Conservation (phyloP, 2,329 filamentous ascomycete genomes). For the Penicillium sp. region DNA sequence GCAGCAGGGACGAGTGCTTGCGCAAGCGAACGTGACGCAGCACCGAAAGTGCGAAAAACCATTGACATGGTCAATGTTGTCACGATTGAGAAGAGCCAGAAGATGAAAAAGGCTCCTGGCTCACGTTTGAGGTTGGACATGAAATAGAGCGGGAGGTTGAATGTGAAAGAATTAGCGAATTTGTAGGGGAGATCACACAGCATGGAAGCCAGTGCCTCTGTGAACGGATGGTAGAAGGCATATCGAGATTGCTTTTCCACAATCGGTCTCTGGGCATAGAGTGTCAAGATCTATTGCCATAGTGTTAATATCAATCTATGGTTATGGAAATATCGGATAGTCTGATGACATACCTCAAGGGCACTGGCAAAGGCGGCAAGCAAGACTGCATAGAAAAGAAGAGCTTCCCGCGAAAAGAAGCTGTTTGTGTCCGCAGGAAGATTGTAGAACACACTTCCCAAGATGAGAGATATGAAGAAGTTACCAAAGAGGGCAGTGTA, state of each 20-base stretch:
- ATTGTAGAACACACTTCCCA: conserved; percentile 78
- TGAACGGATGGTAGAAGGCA: conserved; percentile 23
- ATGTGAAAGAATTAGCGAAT: conserved; percentile 68
- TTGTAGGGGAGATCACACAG: conserved; percentile 66
- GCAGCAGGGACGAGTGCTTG: conserved; percentile 58
- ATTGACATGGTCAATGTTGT: conserved; percentile 76
- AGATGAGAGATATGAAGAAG: conserved; percentile 70
- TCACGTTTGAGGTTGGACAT: conserved; percentile 76
- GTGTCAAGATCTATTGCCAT: conserved; percentile 13
- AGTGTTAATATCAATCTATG: no score
- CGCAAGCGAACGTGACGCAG: conserved; percentile 64
- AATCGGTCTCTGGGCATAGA: conserved; percentile 18
- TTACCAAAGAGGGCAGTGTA: conserved; percentile 66
- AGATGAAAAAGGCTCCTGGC: conserved; percentile 79
- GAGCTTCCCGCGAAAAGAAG: conserved; percentile 73
- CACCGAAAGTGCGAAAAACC: conserved; percentile 76
- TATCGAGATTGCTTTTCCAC: conserved; percentile 23
- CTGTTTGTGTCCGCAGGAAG: conserved; percentile 62
- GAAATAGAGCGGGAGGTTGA: conserved; percentile 80
- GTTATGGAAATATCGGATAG: no score
- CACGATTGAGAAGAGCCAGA: conserved; percentile 71
- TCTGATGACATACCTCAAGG: conserved; percentile 58
- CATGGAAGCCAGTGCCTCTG: conserved; percentile 7
- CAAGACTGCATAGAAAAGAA: conserved; percentile 81
- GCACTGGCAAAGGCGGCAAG: conserved; percentile 79